phyloP scores from a whole-genome alignment of 805 yeast species.

The Candida ficus region DNA sequence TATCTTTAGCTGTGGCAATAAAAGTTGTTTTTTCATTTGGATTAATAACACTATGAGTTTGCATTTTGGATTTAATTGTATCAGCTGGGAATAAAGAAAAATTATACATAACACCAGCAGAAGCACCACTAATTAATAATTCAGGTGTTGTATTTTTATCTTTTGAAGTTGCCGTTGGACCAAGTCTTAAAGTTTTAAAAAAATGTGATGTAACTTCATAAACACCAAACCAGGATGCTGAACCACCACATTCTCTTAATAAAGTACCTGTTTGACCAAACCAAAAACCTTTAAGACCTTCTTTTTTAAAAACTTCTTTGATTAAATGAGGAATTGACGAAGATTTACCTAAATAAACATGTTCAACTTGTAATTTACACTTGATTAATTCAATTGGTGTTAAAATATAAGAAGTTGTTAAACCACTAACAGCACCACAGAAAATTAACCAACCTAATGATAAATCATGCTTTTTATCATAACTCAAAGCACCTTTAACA shows the following conservation, averaged over 20 bases:
- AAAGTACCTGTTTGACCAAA: conserved; percentile 80
- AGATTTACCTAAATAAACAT: conserved; percentile 24
- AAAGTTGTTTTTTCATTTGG: conserved; percentile 27
- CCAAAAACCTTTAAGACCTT: conserved; percentile 78
- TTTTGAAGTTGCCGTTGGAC: conserved; percentile 15
- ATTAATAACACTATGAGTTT: conserved; percentile 44
- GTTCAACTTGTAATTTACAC: conserved; percentile 77
- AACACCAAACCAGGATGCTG: conserved; percentile 92
- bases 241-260: conserved; percentile 80
- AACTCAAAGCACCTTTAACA: conserved; percentile 24
- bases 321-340: conserved; percentile 34
- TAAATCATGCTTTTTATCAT: conserved; percentile 18
- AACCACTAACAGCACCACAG: conserved; percentile 81
- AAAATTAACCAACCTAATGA: conserved; percentile 42
- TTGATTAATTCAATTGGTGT: conserved; percentile 93
- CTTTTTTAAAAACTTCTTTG: conserved; percentile 34
- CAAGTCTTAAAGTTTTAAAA: conserved; percentile 32
- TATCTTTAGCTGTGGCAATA: conserved; percentile 32
- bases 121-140: conserved; percentile 71
- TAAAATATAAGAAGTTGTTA: conserved; percentile 72
- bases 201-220: conserved; percentile 52
- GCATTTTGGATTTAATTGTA: conserved; percentile 83
- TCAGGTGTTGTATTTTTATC: conserved; percentile 41
- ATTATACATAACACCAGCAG: conserved; percentile 82
- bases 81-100: conserved; percentile 83